Base-by-base conservation (phyloP, 208 protist species). In the Crithidia brevicula region DNA sequence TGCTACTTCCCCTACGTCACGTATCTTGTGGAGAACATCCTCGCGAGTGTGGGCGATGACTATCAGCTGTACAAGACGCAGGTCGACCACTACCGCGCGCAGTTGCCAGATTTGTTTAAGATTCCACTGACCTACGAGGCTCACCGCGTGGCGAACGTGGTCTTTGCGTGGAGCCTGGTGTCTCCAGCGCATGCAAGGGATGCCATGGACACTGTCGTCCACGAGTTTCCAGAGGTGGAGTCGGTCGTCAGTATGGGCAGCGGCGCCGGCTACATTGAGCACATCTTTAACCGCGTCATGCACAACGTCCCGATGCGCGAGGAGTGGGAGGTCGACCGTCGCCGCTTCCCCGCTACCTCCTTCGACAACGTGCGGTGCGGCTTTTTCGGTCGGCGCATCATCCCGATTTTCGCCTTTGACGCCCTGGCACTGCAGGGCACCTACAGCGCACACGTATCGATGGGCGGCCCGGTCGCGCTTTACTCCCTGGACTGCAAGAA, bases 161-260 rank as follows among this genome's bases (percentile, higher is more conserved):
- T 88, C 13, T 97, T 93, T 74, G 85, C 86, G 30, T 97, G 92
- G 89, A 95, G 88, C 51, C 67, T 97, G 16, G 70, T 95, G 22
- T 90, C 85, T 16, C 89, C 92, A 16, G 66, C 67, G 23, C 73
- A 94, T 36, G 86, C 74, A 11, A 78, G 80, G 28, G 82, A 91
- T 61, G 92, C 88, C 25, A 59, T 97, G 47, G 84, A 95, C 57
- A 70, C 77, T 10, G 81, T 81, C 16, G 78, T 85, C 34, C 59
- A 49, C 4, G 66, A 63, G 58, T 72, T 91, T 47, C 85, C 88
- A 11, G 75, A 83, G 52, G 63, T 95, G 70, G 74, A 69, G 40
- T 52, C 67, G 18, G 65, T 97, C 56, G 70, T 94, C 15, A 95
- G 89, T 67, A 58, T 95, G 20, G 92, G 92, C 56, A 94, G 88